A percentile compares a stretch with the other conserved stretches of the same genome.
These are phyloP conservation scores for Rhazya stricta DNA, from an alignment of 257 asterid genomes.

Conservation along the genomic window DNA sequence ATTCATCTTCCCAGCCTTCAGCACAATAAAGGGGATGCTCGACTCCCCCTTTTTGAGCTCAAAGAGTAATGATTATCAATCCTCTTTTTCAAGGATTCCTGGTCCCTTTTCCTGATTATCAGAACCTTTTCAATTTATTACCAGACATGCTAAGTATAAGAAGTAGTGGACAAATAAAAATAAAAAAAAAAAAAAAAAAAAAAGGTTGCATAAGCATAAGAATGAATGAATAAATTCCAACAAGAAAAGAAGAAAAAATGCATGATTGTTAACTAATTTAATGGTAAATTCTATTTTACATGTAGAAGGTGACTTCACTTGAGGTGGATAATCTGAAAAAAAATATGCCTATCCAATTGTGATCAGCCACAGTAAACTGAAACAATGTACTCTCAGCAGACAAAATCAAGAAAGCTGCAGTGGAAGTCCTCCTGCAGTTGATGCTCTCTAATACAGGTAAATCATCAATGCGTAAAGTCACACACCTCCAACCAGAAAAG, in stretches of 20 bases:
- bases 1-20: too few species aligned
- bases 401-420: not conserved
- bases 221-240: not conserved
- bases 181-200: too few species aligned
- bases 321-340: not conserved
- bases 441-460: not conserved
- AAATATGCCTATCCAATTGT: not conserved
- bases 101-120: too few species aligned
- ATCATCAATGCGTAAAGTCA: not conserved
- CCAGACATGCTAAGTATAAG: too few species aligned
- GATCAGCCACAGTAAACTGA: not conserved
- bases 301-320: not conserved
- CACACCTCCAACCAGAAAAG: not conserved
- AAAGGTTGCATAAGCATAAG: not conserved
- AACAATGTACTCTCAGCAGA: not conserved
- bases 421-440: not conserved
- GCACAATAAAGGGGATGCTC: too few species aligned
- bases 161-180: too few species aligned
- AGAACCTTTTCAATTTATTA: too few species aligned
- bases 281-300: not conserved
- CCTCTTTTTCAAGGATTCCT: too few species aligned
- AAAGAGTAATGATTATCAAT: too few species aligned
- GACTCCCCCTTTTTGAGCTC: too few species aligned
- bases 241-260: slow-evolving; percentile 10
- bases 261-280: not conserved